These are phyloP conservation scores for Lolium multiflorum DNA, from an alignment of 176 grass and related monocot species.

Conservation along the genomic window DNA sequence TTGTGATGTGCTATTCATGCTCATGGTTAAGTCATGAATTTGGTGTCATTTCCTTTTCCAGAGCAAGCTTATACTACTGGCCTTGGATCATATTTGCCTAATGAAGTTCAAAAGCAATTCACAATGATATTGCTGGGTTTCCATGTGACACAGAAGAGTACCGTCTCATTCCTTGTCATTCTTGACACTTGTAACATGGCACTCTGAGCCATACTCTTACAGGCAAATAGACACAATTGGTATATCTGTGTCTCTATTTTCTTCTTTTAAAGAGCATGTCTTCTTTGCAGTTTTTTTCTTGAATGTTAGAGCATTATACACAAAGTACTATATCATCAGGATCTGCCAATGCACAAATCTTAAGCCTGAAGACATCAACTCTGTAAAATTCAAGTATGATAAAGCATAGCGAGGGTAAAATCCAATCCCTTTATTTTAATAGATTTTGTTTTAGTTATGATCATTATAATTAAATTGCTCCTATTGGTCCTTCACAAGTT, in stretches of 20 bases:
- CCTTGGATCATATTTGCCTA: background rate
- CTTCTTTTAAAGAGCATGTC: slow-evolving; percentile 9
- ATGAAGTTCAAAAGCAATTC: background rate
- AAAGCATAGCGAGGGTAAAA: slow-evolving; percentile 20
- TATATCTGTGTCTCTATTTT: background rate
- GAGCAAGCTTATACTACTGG: slow-evolving; percentile 36
- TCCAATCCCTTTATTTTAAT: background rate
- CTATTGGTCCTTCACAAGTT: slow-evolving; percentile 7
- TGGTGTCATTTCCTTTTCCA: slow-evolving; percentile 31
- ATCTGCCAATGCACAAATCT: background rate
- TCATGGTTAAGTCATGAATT: slow-evolving; percentile 19
- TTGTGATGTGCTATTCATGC: background rate
- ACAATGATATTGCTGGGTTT: background rate
- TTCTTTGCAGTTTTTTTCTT: slow-evolving; percentile 9
- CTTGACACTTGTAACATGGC: background rate
- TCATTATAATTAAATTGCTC: slow-evolving; percentile 28
- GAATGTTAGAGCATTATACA: background rate
- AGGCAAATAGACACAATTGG: background rate
- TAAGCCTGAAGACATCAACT: slow-evolving; percentile 4
- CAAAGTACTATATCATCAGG: slow-evolving; percentile 1
- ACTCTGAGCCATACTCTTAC: background rate
- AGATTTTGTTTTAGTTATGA: background rate
- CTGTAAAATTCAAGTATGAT: background rate
- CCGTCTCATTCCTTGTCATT: background rate
- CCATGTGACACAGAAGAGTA: background rate